These are phyloP conservation scores for Hibiscus trionum DNA, from an alignment of 345 rosid species.

Conservation along the genomic window DNA sequence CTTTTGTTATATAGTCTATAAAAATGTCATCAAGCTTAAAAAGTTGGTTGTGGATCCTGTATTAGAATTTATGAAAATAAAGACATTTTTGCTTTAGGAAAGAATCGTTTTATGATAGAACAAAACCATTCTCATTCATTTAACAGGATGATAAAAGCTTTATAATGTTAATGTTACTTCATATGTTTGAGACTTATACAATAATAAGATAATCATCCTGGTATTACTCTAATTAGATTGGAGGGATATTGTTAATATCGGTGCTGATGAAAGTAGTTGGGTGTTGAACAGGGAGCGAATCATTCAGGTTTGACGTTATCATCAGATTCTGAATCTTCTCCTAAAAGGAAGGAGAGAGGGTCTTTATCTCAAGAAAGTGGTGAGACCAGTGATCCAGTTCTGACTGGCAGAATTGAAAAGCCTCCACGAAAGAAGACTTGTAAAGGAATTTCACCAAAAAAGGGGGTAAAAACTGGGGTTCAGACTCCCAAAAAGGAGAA, in stretches of 20 bases:
- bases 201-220: not conserved
- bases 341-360: constrained; percentile 17
- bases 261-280: constrained; percentile 12
- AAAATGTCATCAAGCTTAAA: not conserved
- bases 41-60: not conserved
- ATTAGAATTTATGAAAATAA: not conserved
- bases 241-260: not conserved
- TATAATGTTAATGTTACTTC: not conserved
- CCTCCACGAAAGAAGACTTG: constrained; percentile 34
- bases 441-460: constrained; percentile 46
- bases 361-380: constrained; percentile 20
- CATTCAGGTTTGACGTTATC: constrained; percentile 44
- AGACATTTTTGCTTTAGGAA: not conserved
- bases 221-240: not conserved
- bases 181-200: not conserved
- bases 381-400: constrained; percentile 29
- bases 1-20: constrained; percentile 5
- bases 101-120: not conserved
- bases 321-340: constrained; percentile 72
- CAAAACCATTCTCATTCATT: not conserved
- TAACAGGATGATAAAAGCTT: not conserved
- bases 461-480: constrained; percentile 19
- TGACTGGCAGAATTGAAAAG: constrained; percentile 19
- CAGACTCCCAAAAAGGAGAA: constrained; percentile 30
- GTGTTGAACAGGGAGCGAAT: constrained; percentile 34